Base-by-base conservation (phyloP, 106 monocot species). In the Allium sativum region DNA sequence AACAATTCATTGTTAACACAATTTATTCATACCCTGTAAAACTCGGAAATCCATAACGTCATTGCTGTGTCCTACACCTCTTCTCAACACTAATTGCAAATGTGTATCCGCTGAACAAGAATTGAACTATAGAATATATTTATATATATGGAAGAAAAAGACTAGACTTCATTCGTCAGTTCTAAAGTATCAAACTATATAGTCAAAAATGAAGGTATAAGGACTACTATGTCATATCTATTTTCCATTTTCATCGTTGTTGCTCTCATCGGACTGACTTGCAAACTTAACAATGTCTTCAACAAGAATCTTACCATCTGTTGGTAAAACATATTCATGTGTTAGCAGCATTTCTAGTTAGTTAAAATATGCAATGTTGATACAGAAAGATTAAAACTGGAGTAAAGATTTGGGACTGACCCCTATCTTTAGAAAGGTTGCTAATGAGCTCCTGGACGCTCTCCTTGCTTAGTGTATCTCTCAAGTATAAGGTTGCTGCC, bases 231-330 rank as follows among this genome's bases (percentile, higher is more conserved):
- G 40, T 21, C 55, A 52, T 70, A 82, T 45, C 21, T 9, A 1
- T 58, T 68, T 40, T 61, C 64, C 5, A 57, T 65, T 57, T 76
- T 31, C 76, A 44, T 73, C 68, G 12, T 52, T 68, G 47, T 75
- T 66, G 40, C 42, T 60, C 16, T 76, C 80, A 8, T 81, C 83
- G 4, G 65, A 52, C 63, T 81, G 72, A 21, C 74, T 69, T 50
- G 74, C 84, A 42, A 94, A 51, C 64, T 81, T 89, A 17, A 90
- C 79, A 52, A 95, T 95, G 59, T 95, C 94, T 65, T 95, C 90
- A 7, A 95, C 94, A 68, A 81, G 90, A 73, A 95, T 95, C 70
- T 90, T 95, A 42, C 94, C 90, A 21, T 95, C 94, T 95, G 81
- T 53, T 60, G 11, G 6, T 58, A 50, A 19, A 48, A 62, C 42